Conservation (phyloP, 495 filamentous ascomycete species). For the Talaromyces thailandensis region DNA sequence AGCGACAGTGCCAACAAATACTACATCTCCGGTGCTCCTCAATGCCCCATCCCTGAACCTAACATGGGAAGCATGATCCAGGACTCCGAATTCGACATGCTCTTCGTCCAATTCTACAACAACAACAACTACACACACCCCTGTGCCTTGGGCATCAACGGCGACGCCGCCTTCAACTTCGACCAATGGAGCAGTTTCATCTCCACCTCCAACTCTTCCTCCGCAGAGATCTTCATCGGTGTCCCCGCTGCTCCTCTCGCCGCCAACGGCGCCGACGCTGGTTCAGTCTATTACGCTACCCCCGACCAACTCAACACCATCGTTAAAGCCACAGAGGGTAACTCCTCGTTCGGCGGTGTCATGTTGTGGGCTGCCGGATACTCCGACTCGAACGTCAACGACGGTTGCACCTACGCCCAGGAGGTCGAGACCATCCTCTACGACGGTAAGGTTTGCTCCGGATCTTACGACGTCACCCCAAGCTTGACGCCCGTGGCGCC, state of each 20-base stretch:
- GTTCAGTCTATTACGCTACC: conserved; percentile 32
- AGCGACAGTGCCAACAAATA: conserved; percentile 36
- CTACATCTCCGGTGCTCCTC: conserved; percentile 49
- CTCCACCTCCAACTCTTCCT: conserved; percentile 21
- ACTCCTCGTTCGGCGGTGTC: conserved; percentile 39
- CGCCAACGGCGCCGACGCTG: conserved; percentile 19
- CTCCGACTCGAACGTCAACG: conserved; percentile 31
- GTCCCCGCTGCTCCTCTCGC: conserved; percentile 24
- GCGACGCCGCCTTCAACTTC: conserved; percentile 21
- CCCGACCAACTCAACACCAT: conserved; percentile 26
- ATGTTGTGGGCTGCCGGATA: conserved; percentile 47
- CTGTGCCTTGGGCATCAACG: conserved; percentile 6
- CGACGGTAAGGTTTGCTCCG: conserved; percentile 6
- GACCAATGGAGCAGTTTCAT: conserved; percentile 36
- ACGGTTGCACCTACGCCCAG: conserved; percentile 35
- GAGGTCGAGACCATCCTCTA: conserved; percentile 23
- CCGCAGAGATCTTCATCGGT: conserved; percentile 43
- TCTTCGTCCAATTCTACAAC: conserved; percentile 39
- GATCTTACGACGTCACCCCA: not conserved
- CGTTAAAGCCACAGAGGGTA: conserved; percentile 19
- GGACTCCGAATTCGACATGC: conserved; percentile 23
- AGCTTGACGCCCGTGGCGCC: not conserved
- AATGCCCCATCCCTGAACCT: conserved; percentile 46
- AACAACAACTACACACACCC: conserved; percentile 18
- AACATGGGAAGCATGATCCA: conserved; percentile 37